Evolutionary conservation across 129 eudicot species (phyloP), one percentile per base, ranked within the genome.

Genomic region (Flaveria sonorensis): DNA sequence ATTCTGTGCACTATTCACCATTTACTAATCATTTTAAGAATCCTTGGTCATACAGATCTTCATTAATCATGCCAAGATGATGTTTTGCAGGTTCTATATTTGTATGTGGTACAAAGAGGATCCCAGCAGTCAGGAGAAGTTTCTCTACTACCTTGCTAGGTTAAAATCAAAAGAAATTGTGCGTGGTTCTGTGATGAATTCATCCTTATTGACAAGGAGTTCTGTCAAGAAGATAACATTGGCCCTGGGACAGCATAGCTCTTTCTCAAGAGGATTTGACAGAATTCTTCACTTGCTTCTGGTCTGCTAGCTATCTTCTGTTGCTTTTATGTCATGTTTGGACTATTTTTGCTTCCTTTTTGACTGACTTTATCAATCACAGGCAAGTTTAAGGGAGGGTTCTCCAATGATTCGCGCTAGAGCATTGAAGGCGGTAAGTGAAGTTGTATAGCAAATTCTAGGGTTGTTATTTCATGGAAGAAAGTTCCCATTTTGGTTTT

Each of bases 71-170:
- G 67, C 40, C 45, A 47, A 77, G 61, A 36, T 40, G 74, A 73
- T 71, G 55, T 80, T 65, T 28, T 87, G 89, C 92, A 94, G 99
- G 99, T 91, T 94, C 81, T 91, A 91, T 86, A 87, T 94, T 68
- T 91, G 96, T 85, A 77, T 92, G 50, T 94, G 99, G 99, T 94
- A 87, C 86, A 94, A 94, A 81, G 97, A 94, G 39, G 97, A 87
- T 78, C 92, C 92, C 68, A 70, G 72, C 81, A 83, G 88, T 74
- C 90, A 79, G 69, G 90, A 86, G 48, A 88, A 87, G 83, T 83
- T 89, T 72, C 57, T 59, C 76, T 86, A 79, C 72, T 79, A 83
- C 81, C 87, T 91, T 77, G 84, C 97, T 28, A 84, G 99, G 77
- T 74, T 94, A 80, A 91, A 85, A 57, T 85, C 96, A 4, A 89